Conservation (phyloP, 2,329 filamentous ascomycete species). For the Eurotiales sp. region DNA sequence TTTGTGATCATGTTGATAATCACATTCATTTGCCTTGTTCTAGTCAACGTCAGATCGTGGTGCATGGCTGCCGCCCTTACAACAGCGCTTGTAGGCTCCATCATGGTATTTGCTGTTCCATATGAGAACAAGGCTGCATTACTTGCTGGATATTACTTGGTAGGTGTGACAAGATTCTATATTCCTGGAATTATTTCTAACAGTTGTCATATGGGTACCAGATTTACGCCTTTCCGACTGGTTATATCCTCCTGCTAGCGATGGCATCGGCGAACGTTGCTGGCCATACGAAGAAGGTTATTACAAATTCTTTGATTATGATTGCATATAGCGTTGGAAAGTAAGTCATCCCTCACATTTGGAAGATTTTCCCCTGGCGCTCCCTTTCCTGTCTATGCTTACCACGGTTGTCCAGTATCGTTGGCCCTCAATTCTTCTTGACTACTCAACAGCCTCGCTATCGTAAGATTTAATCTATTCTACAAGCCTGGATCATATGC, state of each 20-base stretch:
- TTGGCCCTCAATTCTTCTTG: not conserved
- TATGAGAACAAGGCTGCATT: not conserved
- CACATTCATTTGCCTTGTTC: not conserved
- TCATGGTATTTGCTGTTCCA: not conserved
- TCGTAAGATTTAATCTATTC: not conserved
- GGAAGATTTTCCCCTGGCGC: no score
- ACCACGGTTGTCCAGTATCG: not conserved
- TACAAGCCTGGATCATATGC: no score
- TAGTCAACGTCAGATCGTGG: not conserved
- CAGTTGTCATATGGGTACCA: not conserved
- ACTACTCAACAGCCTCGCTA: not conserved
- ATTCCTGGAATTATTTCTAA: no score
- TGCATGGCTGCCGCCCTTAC: not conserved
- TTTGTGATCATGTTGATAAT: not conserved
- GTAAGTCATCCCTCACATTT: not conserved
- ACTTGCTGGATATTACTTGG: not conserved
- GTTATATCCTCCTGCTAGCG: conserved; percentile 13
- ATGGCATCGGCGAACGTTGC: conserved; percentile 18
- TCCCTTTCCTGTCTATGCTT: no score
- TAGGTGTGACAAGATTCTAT: no score
- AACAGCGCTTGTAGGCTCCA: not conserved
- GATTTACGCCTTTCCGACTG: conserved; percentile 5
- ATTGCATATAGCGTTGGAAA: not conserved
- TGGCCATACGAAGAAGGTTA: not conserved
- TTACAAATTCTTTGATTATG: not conserved